Conservation (phyloP, 2,329 filamentous ascomycete genomes). For the Ambrosiella beaveri region DNA sequence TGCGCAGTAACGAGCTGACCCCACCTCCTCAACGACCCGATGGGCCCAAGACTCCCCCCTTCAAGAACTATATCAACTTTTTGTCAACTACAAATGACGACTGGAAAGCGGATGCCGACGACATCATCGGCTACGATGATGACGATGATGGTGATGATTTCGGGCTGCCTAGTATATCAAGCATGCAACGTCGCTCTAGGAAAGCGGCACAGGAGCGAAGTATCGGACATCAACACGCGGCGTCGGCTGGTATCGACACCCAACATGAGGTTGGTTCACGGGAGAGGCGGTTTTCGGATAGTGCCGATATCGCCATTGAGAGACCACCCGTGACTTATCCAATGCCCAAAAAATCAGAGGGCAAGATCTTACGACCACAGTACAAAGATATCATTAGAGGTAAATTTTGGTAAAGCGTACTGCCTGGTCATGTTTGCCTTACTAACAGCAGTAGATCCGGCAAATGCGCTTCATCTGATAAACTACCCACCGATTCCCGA, state of each 20-base stretch:
- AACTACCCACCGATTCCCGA: conserved; percentile 61
- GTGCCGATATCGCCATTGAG: conserved; percentile 87
- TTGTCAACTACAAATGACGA: conserved; percentile 67
- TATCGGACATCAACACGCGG: neutral
- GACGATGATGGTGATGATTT: conserved; percentile 81
- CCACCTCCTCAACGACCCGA: conserved; percentile 36
- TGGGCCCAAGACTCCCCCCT: conserved; percentile 42
- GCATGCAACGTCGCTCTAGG: conserved; percentile 60
- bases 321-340: conserved; percentile 70
- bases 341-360: conserved; percentile 73
- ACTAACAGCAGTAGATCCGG: conserved; percentile 41
- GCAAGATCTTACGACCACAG: conserved; percentile 88
- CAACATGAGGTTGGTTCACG: conserved; percentile 19
- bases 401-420: conserved; percentile 17
- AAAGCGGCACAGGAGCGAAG: conserved; percentile 20
- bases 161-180: conserved; percentile 79
- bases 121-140: conserved; percentile 60
- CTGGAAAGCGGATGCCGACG: conserved; percentile 63
- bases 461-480: conserved; percentile 88
- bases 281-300: conserved; percentile 55
- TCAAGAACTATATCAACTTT: conserved; percentile 64
- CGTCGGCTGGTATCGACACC: neutral
- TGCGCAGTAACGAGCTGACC: conserved; percentile 34
- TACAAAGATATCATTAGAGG: conserved; percentile 88
- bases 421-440: neutral